These are phyloP conservation scores for Yamagishiella unicocca DNA, from an alignment of 139 green algal species.

Conservation along the genomic window DNA sequence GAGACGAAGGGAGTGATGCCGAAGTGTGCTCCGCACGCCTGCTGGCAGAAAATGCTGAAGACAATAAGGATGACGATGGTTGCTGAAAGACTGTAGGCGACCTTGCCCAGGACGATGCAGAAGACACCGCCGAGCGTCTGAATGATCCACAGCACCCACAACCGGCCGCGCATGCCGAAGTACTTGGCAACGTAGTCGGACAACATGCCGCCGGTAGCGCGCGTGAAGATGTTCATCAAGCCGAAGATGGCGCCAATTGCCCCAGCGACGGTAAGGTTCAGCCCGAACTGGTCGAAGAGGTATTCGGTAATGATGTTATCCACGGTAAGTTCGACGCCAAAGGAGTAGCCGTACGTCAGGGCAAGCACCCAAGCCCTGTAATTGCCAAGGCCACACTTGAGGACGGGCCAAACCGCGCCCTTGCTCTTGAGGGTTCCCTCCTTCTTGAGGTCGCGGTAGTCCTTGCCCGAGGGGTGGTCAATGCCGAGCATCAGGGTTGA, in stretches of 20 bases:
- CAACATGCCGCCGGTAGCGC: slow-evolving; percentile 81
- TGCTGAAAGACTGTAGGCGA: slow-evolving; percentile 66
- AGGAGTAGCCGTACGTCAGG: slow-evolving; percentile 85
- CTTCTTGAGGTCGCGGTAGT: slow-evolving; percentile 85
- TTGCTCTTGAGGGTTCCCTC: slow-evolving; percentile 79
- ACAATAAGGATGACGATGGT: slow-evolving; percentile 89
- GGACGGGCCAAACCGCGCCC: slow-evolving; percentile 67
- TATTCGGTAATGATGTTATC: slow-evolving; percentile 84
- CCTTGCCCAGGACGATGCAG: slow-evolving; percentile 83
- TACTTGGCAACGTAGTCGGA: slow-evolving; percentile 66
- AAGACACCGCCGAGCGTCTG: slow-evolving; percentile 86
- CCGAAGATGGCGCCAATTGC: slow-evolving; percentile 77
- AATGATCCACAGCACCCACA: slow-evolving; percentile 79
- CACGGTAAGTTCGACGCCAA: slow-evolving; percentile 90
- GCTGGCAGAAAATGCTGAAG: slow-evolving; percentile 89
- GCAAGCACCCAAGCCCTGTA: slow-evolving; percentile 79
- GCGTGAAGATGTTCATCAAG: slow-evolving; percentile 94
- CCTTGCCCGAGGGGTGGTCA: slow-evolving; percentile 50
- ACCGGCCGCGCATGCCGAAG: slow-evolving; percentile 85
- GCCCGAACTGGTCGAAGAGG: slow-evolving; percentile 84
- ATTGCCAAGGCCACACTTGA: slow-evolving; percentile 85
- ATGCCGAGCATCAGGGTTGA: slow-evolving; percentile 62
- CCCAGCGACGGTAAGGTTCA: slow-evolving; percentile 60
- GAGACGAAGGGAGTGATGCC: slow-evolving; percentile 93
- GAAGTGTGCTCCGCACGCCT: slow-evolving; percentile 75